Evolutionary conservation across 2,329 filamentous ascomycete species (phyloP).

Genomic region (Pezicula carpinea): DNA sequence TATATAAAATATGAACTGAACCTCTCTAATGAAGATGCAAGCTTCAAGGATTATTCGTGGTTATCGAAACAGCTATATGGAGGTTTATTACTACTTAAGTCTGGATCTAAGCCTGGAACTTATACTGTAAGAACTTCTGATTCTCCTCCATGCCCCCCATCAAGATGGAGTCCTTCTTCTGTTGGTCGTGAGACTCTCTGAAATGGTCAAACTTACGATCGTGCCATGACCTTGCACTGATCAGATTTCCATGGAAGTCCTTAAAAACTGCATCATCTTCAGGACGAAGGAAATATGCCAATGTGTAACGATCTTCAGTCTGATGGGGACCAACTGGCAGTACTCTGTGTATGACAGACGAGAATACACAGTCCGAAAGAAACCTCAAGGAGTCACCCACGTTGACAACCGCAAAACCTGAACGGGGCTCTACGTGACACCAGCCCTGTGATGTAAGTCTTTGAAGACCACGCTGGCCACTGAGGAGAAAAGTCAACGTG

Average conservation of each 20-base stretch:
- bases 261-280: slow-evolving; percentile 46
- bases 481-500: slow-evolving; percentile 2
- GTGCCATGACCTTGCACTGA: slow-evolving; percentile 48
- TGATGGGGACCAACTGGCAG: slow-evolving; percentile 42
- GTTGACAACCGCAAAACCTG: slow-evolving; percentile 1
- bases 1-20: no score
- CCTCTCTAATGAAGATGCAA: neutral
- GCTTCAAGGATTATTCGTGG: neutral
- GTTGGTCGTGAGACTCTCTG: slow-evolving; percentile 5
- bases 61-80: neutral
- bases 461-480: neutral
- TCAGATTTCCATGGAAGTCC: slow-evolving; percentile 46
- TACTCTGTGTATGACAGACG: slow-evolving; percentile 37
- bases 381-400: slow-evolving; percentile 1
- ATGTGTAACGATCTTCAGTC: slow-evolving; percentile 43
- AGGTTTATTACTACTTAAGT: neutral
- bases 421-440: slow-evolving; percentile 1
- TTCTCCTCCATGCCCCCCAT: slow-evolving; percentile 3
- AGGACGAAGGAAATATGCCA: slow-evolving; percentile 48
- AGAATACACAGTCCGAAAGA: slow-evolving; percentile 1
- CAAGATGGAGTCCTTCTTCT: neutral
- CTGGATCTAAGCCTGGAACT: neutral
- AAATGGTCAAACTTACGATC: slow-evolving; percentile 48
- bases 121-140: slow-evolving; percentile 1
- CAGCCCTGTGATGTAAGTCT: neutral